A percentile compares a stretch with the other conserved stretches of the same genome.
Evolutionary conservation across 2,329 filamentous ascomycete species (phyloP).

Genomic region (Fusarium nygamai): DNA sequence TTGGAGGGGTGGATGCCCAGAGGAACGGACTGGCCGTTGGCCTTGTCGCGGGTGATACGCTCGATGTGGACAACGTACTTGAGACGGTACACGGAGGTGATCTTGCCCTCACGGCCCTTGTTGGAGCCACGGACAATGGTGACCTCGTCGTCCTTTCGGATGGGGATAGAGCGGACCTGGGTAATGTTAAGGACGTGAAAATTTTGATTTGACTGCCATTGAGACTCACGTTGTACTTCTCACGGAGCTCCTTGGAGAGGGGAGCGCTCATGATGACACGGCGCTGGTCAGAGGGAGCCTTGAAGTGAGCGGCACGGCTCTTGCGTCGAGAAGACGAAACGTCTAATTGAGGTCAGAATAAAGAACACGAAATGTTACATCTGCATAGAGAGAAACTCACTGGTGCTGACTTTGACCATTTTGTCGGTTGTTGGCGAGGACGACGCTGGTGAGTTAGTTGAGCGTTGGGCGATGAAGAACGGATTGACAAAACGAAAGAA

Average conservation of each 20-base stretch:
- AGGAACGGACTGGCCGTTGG: conserved; percentile 93
- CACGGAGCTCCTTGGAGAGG: conserved; percentile 94
- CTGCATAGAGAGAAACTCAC: conserved; percentile 51
- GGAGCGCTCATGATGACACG: conserved; percentile 97
- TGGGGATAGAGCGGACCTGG: conserved; percentile 91
- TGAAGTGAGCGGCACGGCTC: conserved; percentile 99
- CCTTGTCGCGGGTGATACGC: conserved; percentile 97
- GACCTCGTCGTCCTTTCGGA: conserved; percentile 98
- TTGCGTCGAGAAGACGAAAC: conserved; percentile 89
- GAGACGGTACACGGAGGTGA: conserved; percentile 96
- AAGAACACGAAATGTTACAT: not conserved
- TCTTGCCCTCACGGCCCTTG: conserved; percentile 99
- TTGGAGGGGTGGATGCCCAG: conserved; percentile 96
- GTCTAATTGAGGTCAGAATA: conserved; percentile 51
- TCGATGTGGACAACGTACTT: conserved; percentile 98
- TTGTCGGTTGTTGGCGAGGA: conserved; percentile 53
- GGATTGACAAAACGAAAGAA: conserved; percentile 30
- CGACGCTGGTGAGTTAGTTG: conserved; percentile 39
- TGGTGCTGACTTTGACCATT: conserved; percentile 77
- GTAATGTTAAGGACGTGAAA: not conserved
- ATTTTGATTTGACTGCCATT: not conserved
- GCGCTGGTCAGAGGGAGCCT: conserved; percentile 91
- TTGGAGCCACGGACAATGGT: conserved; percentile 89
- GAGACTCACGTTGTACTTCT: conserved; percentile 93
- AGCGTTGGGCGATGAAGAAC: conserved; percentile 46